Conservation (phyloP, 2,329 filamentous ascomycete species). For the Lachnellula arida region DNA sequence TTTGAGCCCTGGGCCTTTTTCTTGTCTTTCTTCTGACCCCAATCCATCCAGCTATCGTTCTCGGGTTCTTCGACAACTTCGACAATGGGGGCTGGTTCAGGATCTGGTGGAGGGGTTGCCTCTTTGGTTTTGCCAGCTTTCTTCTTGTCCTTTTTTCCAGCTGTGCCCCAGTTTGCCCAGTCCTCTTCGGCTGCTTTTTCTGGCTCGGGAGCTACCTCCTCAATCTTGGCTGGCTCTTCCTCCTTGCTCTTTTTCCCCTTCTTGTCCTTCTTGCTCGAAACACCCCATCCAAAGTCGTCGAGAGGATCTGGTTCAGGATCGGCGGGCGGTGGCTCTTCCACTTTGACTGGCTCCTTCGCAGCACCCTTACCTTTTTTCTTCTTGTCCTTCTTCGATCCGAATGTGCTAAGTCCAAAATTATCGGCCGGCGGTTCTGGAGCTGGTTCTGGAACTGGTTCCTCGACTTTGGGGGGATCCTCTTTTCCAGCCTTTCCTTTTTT, state of each 20-base stretch:
- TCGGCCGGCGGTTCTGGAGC: conserved; percentile 19
- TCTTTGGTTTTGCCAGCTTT: conserved; percentile 29
- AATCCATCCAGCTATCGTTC: conserved; percentile 28
- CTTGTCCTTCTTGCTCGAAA: conserved; percentile 37
- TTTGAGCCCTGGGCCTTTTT: conserved; percentile 26
- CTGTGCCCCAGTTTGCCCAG: conserved; percentile 15
- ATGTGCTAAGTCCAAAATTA: conserved; percentile 47
- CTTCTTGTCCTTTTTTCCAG: conserved; percentile 21
- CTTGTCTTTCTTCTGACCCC: conserved; percentile 28
- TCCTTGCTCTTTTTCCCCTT: conserved; percentile 38
- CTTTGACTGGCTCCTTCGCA: conserved; percentile 26
- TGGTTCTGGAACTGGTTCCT: conserved; percentile 22
- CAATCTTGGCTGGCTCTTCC: conserved; percentile 34
- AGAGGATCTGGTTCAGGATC: conserved; percentile 33
- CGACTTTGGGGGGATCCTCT: conserved; percentile 22
- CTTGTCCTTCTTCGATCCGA: conserved; percentile 41
- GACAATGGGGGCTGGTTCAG: conserved; percentile 16
- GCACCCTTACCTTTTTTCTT: conserved; percentile 39
- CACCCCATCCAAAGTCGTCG: conserved; percentile 32
- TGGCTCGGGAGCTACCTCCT: conserved; percentile 28
- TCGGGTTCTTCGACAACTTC: conserved; percentile 23
- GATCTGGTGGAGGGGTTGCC: conserved; percentile 11
- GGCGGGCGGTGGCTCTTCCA: conserved; percentile 34
- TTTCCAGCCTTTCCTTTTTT: conserved; percentile 28
- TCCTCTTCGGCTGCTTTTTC: conserved; percentile 16